Evolutionary conservation across 129 eudicot genomes (phyloP).

Genomic region (Heracleum sosnowskyi): DNA sequence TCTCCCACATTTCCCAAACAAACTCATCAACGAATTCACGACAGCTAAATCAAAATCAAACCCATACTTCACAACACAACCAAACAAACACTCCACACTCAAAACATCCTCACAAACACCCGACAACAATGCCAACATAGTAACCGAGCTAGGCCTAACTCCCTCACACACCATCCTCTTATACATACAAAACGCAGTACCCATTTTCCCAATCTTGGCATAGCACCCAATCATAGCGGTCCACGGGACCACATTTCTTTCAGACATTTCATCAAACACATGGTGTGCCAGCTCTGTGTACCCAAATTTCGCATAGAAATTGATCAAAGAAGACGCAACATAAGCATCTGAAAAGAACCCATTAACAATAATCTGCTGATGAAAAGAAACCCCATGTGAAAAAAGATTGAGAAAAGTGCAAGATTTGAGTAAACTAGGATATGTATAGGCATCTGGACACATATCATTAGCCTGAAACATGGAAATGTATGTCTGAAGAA

Average conservation of each 20-base stretch:
- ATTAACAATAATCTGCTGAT: slow-evolving; percentile 44
- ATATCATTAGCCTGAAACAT: slow-evolving; percentile 40
- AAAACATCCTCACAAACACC: slow-evolving; percentile 37
- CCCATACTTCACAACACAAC: slow-evolving; percentile 40
- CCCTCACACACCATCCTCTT: slow-evolving; percentile 58
- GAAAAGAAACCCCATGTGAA: slow-evolving; percentile 52
- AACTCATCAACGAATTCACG: slow-evolving; percentile 48
- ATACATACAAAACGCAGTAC: slow-evolving; percentile 38
- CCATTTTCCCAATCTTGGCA: slow-evolving; percentile 39
- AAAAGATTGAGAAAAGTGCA: slow-evolving; percentile 50
- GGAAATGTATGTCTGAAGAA: slow-evolving; percentile 50
- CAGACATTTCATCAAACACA: slow-evolving; percentile 82
- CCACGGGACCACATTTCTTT: slow-evolving; percentile 76
- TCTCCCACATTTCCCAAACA: slow-evolving; percentile 60
- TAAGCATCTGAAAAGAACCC: slow-evolving; percentile 75
- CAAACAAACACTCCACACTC: slow-evolving; percentile 47
- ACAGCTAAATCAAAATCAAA: slow-evolving; percentile 37
- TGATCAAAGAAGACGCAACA: slow-evolving; percentile 55
- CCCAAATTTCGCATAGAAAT: slow-evolving; percentile 50
- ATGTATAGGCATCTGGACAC: slow-evolving; percentile 73
- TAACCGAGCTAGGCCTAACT: slow-evolving; percentile 55
- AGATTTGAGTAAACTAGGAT: slow-evolving; percentile 83
- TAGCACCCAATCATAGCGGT: slow-evolving; percentile 79
- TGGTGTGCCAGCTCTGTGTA: slow-evolving; percentile 26
- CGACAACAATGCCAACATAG: slow-evolving; percentile 50